A percentile compares a stretch with the other conserved stretches of the same genome.
Conservation (phyloP, 108 stramenopile genomes). For the Nitzschia inconspicua region DNA sequence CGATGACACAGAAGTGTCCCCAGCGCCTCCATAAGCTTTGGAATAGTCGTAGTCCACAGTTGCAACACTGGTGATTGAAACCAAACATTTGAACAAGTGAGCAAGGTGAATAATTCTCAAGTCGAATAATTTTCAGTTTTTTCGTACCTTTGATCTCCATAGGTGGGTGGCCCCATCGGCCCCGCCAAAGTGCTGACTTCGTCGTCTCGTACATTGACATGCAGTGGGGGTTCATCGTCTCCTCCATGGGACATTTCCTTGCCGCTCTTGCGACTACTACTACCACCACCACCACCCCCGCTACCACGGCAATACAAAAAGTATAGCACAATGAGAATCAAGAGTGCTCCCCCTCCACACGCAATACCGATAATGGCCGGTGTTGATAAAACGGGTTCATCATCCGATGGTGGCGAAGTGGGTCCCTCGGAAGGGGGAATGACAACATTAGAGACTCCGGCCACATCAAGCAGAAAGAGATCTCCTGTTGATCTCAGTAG, state of each 20-base stretch:
- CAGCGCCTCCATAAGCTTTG: slow-evolving; percentile 73
- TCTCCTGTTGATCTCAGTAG: not conserved
- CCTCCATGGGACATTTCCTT: no score
- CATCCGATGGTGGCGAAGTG: not conserved
- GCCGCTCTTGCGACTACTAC: slow-evolving; percentile 21
- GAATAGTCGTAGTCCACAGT: slow-evolving; percentile 88
- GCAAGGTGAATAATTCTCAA: no score
- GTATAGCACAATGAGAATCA: slow-evolving; percentile 16
- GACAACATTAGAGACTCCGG: not conserved
- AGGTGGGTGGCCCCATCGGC: slow-evolving; percentile 21
- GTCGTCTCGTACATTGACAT: slow-evolving; percentile 21
- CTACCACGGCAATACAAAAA: not conserved
- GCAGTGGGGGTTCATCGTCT: slow-evolving; percentile 19
- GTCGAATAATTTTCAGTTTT: no score
- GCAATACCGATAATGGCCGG: slow-evolving; percentile 58
- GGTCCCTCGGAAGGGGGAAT: slow-evolving; percentile 13
- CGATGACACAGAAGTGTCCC: slow-evolving; percentile 56
- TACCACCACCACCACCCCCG: not conserved
- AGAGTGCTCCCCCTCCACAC: slow-evolving; percentile 45
- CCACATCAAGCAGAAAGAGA: slow-evolving; percentile 3
- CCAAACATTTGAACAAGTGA: slow-evolving; percentile 11
- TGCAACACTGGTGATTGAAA: slow-evolving; percentile 49
- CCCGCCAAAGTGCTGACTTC: slow-evolving; percentile 36
- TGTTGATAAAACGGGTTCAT: not conserved
- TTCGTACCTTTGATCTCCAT: slow-evolving; percentile 73